phyloP scores from a whole-genome alignment of 1,284 basidiomycete genomes.

The Ganoderma meredithae region DNA sequence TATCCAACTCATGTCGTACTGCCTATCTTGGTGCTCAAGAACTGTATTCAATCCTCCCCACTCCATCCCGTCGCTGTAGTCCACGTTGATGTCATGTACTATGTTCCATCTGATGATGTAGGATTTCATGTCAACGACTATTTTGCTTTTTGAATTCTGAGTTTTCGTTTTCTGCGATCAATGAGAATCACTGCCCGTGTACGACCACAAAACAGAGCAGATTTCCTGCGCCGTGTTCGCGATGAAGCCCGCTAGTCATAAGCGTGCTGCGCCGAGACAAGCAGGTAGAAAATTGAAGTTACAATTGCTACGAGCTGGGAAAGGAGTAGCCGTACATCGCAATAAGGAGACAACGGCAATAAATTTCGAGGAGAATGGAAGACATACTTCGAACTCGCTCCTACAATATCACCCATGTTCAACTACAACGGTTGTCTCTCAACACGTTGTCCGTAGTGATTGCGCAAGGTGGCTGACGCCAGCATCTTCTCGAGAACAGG shows the following conservation, averaged over 20 bases:
- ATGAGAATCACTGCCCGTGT: too few relatives aligned
- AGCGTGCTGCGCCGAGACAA: too few relatives aligned
- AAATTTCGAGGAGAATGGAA: background rate
- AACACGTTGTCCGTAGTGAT: slow-evolving; percentile 24
- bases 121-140: background rate
- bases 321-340: background rate
- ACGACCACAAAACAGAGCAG: too few relatives aligned
- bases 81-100: background rate
- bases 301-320: background rate
- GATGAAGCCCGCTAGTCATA: too few relatives aligned
- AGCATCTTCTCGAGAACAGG: slow-evolving; percentile 40
- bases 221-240: too few relatives aligned
- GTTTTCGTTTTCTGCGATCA: too few relatives aligned
- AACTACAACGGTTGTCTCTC: slow-evolving; percentile 9
- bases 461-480: slow-evolving; percentile 32
- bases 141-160: background rate
- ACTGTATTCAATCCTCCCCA: background rate
- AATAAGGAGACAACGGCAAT: background rate
- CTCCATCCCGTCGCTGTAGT: background rate
- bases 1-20: background rate
- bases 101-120: too few relatives aligned
- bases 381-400: background rate
- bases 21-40: background rate
- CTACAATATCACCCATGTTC: background rate
- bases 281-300: background rate